Percentiles rank a stretch among this genome's conserved stretches.
phyloP scores from a whole-genome alignment of 2,329 filamentous ascomycete species.

The Knoxdaviesia capensis region DNA sequence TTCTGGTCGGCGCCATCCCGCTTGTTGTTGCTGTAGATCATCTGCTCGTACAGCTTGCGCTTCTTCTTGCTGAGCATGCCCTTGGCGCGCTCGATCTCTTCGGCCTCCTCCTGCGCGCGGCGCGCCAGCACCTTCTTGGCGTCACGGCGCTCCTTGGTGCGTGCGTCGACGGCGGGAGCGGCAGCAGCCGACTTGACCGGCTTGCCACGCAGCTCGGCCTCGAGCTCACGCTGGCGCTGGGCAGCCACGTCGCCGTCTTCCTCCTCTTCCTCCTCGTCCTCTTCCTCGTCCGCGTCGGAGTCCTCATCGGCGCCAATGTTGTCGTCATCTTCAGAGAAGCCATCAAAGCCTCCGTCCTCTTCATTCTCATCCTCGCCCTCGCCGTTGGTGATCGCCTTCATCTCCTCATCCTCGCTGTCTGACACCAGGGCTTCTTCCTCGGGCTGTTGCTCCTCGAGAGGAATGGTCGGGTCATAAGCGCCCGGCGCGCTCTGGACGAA shows the following conservation, averaged over 20 bases:
- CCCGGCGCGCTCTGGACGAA: conserved; percentile 80
- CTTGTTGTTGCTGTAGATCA: conserved; percentile 89
- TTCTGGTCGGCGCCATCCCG: conserved; percentile 78
- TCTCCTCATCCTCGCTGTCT: conserved; percentile 29
- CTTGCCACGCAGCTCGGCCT: conserved; percentile 71
- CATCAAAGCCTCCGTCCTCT: conserved; percentile 23
- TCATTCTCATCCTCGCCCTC: conserved; percentile 28
- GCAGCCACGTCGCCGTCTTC: conserved; percentile 17
- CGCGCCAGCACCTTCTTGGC: conserved; percentile 48
- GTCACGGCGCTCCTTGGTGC: conserved; percentile 46
- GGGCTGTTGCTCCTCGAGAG: conserved; percentile 71
- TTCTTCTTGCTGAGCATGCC: conserved; percentile 98
- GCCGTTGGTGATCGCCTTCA: conserved; percentile 13
- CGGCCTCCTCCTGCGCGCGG: conserved; percentile 55
- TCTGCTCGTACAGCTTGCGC: conserved; percentile 92
- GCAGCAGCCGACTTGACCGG: conserved; percentile 20
- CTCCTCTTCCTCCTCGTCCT: conserved; percentile 20
- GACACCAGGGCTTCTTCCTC: conserved; percentile 65
- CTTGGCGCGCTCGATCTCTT: conserved; percentile 82
- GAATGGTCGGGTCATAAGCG: conserved; percentile 75
- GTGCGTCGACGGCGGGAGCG: conserved; percentile 18
- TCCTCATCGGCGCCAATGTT: conserved; percentile 16
- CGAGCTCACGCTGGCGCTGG: conserved; percentile 66
- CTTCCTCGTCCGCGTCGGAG: conserved; percentile 25
- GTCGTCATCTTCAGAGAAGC: conserved; percentile 21